Base-by-base conservation (phyloP, 768 basidiomycete species). In the Lactifluus subvellereus region DNA sequence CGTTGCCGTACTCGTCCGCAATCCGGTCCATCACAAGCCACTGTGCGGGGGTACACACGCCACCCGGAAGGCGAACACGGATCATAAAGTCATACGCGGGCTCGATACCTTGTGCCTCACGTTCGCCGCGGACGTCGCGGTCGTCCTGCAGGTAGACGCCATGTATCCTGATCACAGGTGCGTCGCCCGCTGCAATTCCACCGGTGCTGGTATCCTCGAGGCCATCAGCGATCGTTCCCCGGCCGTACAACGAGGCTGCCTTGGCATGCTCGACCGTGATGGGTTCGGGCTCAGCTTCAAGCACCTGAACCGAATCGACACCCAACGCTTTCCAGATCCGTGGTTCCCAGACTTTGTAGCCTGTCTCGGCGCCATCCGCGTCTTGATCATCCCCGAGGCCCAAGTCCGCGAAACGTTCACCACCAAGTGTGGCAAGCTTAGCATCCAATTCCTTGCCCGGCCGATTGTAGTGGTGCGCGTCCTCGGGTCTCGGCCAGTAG, bases 211-310 rank as follows among this genome's bases (percentile, higher is more conserved):
- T 81, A 73, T 98, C 96, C 67, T 82, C 79, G 40, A 99, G 82
- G 51, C 97, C 96, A 72, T 98, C 95, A 1, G 79, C 80, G 73
- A 99, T 98, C 42, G 97, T 98, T 2, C 97, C 97, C 57, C 97
- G 89, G 22, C 98, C 82, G 77, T 89, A 98, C 60, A 87, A 84
- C 52, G 90, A 93, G 6, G 96, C 94, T 53, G 91, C 97, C 78
- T 98, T 99, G 82, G 98, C 98, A 75, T 98, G 94, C 76, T 99
- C 97, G 79, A 98, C 98, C 59, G 97, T 98, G 74, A 99, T 96
- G 1, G 92, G 86, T 69, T 98, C 95, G 0, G 95, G 95, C 72
- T 98, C 95, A 20, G 87, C 88, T 75, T 98, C 97, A 37, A 80
- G 83, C 20, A 98, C 84, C 72, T 97, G 90, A 54, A 98, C 77